phyloP scores from a whole-genome alignment of 1,284 basidiomycete genomes.

The Irpex lacteus region DNA sequence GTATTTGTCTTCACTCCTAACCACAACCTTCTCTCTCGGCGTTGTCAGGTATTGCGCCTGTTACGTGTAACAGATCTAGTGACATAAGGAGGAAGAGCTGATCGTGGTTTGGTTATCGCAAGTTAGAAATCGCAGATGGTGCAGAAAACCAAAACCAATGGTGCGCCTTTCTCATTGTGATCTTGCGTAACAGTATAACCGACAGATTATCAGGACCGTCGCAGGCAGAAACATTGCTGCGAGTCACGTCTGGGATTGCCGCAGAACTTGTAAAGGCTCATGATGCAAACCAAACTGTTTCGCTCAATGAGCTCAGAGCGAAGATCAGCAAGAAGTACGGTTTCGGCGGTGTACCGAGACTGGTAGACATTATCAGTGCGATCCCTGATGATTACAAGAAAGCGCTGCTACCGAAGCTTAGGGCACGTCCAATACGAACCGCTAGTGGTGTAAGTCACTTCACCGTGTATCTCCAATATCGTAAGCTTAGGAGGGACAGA shows the following conservation, averaged over 20 bases:
- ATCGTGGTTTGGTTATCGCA: background rate
- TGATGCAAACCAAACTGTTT: conserved; percentile 73
- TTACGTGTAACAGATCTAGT: background rate
- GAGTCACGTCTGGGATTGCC: conserved; percentile 94
- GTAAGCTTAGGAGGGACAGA: conserved; percentile 42
- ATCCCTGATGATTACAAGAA: conserved; percentile 98
- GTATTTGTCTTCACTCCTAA: background rate
- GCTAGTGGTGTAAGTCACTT: conserved; percentile 82
- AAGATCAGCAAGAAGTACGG: conserved; percentile 90
- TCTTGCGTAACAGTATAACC: background rate
- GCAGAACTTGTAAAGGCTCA: conserved; percentile 91
- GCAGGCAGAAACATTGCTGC: conserved; percentile 87
- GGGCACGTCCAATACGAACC: conserved; percentile 95
- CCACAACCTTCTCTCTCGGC: background rate
- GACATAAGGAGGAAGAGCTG: background rate
- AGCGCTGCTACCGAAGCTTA: conserved; percentile 85
- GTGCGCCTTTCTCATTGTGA: conserved; percentile 23
- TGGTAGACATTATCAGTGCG: conserved; percentile 98
- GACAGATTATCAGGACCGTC: conserved; percentile 57
- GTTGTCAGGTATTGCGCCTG: background rate
- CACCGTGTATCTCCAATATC: background rate
- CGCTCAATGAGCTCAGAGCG: conserved; percentile 85
- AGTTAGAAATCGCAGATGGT: conserved; percentile 34
- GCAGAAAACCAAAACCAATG: conserved; percentile 45
- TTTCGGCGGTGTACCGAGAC: conserved; percentile 83